These are phyloP conservation scores for Maudiozyma pseudohumilis DNA, from an alignment of 805 yeast species.

Conservation along the genomic window DNA sequence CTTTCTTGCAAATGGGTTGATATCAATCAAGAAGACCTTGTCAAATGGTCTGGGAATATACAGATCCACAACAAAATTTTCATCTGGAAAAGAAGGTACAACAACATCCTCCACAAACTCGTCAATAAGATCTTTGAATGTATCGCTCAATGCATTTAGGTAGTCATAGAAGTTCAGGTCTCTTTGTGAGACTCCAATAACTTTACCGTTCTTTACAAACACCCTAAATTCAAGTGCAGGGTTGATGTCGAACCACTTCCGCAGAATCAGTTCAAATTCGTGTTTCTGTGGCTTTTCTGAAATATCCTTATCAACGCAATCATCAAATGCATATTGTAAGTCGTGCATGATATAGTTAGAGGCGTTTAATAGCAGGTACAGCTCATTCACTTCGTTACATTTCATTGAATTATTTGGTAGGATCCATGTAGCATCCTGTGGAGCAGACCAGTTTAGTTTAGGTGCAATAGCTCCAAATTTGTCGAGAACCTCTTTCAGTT, in stretches of 20 bases:
- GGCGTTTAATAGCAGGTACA: slow-evolving; percentile 72
- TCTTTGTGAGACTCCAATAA: slow-evolving; percentile 75
- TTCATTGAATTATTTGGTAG: slow-evolving; percentile 63
- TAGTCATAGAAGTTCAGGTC: slow-evolving; percentile 78
- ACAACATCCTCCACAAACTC: slow-evolving; percentile 45
- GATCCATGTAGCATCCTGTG: slow-evolving; percentile 92
- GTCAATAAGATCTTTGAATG: slow-evolving; percentile 39
- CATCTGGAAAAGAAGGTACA: slow-evolving; percentile 41
- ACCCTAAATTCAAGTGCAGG: slow-evolving; percentile 91
- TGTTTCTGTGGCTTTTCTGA: slow-evolving; percentile 23
- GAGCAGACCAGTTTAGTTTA: slow-evolving; percentile 94
- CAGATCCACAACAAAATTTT: slow-evolving; percentile 62
- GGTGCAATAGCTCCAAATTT: slow-evolving; percentile 63
- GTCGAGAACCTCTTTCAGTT: slow-evolving; percentile 37
- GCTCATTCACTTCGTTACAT: slow-evolving; percentile 62
- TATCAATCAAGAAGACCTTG: slow-evolving; percentile 63
- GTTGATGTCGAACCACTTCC: slow-evolving; percentile 74
- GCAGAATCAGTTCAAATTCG: slow-evolving; percentile 64
- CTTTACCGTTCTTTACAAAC: slow-evolving; percentile 53
- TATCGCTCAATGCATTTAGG: slow-evolving; percentile 41
- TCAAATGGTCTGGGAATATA: slow-evolving; percentile 70
- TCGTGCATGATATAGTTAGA: slow-evolving; percentile 87
- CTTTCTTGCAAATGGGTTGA: slow-evolving; percentile 73
- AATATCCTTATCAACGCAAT: slow-evolving; percentile 29
- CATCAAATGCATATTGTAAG: slow-evolving; percentile 59